Conservation (phyloP, 164 flowering plant species). For the Kingdonia uniflora region DNA sequence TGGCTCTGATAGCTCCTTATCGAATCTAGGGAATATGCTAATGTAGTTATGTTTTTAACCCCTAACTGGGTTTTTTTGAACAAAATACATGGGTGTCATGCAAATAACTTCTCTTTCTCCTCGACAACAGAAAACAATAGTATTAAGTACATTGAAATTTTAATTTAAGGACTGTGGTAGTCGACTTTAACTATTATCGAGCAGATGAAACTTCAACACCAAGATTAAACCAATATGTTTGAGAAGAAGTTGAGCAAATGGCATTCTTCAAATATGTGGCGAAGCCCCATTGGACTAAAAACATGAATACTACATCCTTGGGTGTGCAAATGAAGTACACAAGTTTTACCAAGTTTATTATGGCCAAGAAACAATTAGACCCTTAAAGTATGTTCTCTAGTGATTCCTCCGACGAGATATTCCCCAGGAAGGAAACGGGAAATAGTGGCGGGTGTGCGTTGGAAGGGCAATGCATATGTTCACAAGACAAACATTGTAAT, state of each 20-base stretch:
- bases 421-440: slow-evolving; percentile 39
- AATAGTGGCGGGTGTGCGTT: slow-evolving; percentile 56
- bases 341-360: slow-evolving; percentile 32
- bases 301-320: neutral
- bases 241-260: slow-evolving; percentile 79
- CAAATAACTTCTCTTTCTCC: too few species aligned
- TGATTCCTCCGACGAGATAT: slow-evolving; percentile 51
- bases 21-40: too few species aligned
- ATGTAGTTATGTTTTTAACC: too few species aligned
- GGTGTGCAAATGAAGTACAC: slow-evolving; percentile 40
- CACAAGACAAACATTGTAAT: slow-evolving; percentile 64
- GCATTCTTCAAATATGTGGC: slow-evolving; percentile 69
- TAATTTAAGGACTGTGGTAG: too few species aligned
- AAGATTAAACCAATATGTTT: slow-evolving; percentile 50
- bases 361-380: slow-evolving; percentile 39
- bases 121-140: too few species aligned
- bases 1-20: too few species aligned
- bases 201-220: slow-evolving; percentile 47
- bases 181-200: slow-evolving; percentile 68
- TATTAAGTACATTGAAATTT: too few species aligned
- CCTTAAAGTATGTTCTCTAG: slow-evolving; percentile 49
- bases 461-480: slow-evolving; percentile 62
- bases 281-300: slow-evolving; percentile 70
- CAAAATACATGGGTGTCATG: too few species aligned
- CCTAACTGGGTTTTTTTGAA: too few species aligned